These are phyloP conservation scores for Drosera capensis DNA, from an alignment of 148 eudicot species.

Conservation along the genomic window DNA sequence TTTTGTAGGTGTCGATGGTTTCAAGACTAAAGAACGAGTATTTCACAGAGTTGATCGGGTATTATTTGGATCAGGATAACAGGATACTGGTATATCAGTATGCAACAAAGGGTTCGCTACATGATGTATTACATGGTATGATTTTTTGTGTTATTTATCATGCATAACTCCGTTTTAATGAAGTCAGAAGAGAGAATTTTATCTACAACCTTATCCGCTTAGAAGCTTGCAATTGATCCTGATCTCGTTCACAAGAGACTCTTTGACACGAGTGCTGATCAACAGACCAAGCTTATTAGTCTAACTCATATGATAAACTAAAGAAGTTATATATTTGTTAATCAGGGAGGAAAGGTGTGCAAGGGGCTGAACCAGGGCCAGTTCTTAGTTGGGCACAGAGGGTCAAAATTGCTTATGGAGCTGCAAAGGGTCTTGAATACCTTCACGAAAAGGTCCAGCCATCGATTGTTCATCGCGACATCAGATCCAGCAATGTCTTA, in stretches of 20 bases:
- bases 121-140: constrained; percentile 67
- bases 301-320: too few species aligned
- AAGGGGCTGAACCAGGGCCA: constrained; percentile 70
- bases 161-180: too few species aligned
- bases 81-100: constrained; percentile 55
- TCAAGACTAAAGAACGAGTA: constrained; percentile 69
- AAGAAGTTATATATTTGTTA: too few species aligned
- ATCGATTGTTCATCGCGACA: constrained; percentile 56
- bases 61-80: constrained; percentile 46
- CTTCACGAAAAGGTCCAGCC: constrained; percentile 74
- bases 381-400: constrained; percentile 52
- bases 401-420: constrained; percentile 56
- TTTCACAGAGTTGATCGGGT: constrained; percentile 47
- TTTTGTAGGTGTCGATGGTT: constrained; percentile 41
- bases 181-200: too few species aligned
- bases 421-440: constrained; percentile 63
- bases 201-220: too few species aligned
- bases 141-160: not conserved
- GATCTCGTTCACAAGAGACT: too few species aligned
- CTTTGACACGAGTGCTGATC: too few species aligned
- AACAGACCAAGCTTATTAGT: too few species aligned
- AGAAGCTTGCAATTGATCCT: too few species aligned
- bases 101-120: constrained; percentile 69
- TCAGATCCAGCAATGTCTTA: constrained; percentile 67
- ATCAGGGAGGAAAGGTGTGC: constrained; percentile 73